phyloP scores from a whole-genome alignment of 2,329 filamentous ascomycete species.

The Penicillium sp. region DNA sequence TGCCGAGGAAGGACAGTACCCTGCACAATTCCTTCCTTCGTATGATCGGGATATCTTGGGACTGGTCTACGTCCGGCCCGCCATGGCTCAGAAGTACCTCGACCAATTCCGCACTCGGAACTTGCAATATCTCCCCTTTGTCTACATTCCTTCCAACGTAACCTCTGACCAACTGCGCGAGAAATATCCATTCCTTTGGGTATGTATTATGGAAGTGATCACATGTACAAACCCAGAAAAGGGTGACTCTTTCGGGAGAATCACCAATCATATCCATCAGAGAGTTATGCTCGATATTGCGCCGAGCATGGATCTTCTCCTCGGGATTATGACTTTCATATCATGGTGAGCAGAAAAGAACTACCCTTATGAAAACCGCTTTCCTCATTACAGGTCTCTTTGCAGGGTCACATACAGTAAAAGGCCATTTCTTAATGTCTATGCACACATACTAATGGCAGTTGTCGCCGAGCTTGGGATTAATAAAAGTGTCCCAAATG shows the following conservation, averaged over 20 bases:
- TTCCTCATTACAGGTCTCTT: neutral
- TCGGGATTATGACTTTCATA: slow-evolving; percentile 20
- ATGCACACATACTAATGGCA: slow-evolving; percentile 21
- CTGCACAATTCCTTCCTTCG: neutral
- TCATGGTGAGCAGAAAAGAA: slow-evolving; percentile 14
- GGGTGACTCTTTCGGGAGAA: slow-evolving; percentile 12
- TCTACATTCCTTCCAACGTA: slow-evolving; percentile 19
- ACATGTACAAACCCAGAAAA: slow-evolving; percentile 14
- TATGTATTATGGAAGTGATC: slow-evolving; percentile 36
- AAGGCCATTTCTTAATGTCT: slow-evolving; percentile 19
- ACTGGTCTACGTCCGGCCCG: slow-evolving; percentile 12
- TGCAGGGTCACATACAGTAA: slow-evolving; percentile 20
- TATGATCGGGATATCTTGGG: slow-evolving; percentile 9
- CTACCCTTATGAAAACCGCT: neutral
- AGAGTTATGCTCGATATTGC: slow-evolving; percentile 17
- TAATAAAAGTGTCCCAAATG: slow-evolving; percentile 15
- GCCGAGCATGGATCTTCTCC: slow-evolving; percentile 20
- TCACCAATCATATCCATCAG: slow-evolving; percentile 20
- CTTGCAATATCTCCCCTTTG: slow-evolving; percentile 28
- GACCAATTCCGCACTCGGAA: slow-evolving; percentile 21
- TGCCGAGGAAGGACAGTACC: neutral
- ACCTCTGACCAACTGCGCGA: slow-evolving; percentile 27
- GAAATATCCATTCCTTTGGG: slow-evolving; percentile 39
- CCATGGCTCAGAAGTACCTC: slow-evolving; percentile 17
- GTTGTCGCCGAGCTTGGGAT: slow-evolving; percentile 24